phyloP scores from a whole-genome alignment of 2,329 filamentous ascomycete genomes.

The Hypoxylon sp. region DNA sequence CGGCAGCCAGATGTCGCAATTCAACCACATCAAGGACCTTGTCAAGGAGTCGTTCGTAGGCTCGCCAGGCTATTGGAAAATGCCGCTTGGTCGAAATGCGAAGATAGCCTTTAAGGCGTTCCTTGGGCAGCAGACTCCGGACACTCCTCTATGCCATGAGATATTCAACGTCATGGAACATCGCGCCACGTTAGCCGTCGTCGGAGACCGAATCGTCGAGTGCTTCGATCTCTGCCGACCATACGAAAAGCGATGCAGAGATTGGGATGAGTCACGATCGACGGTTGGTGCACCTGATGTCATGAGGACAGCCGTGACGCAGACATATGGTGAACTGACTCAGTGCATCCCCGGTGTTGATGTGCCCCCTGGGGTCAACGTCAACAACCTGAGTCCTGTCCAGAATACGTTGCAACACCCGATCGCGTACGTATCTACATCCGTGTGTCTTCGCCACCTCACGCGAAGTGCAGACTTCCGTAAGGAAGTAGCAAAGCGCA shows the following conservation, averaged over 20 bases:
- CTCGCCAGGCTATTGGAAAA: constrained; percentile 47
- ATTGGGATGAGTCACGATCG: constrained; percentile 46
- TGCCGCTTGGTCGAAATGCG: constrained; percentile 36
- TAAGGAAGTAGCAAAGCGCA: constrained; percentile 10
- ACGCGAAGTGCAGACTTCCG: neutral
- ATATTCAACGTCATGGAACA: constrained; percentile 51
- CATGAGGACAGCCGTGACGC: neutral
- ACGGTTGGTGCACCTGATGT: constrained; percentile 13
- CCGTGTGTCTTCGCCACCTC: constrained; percentile 32
- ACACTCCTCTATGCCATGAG: constrained; percentile 45
- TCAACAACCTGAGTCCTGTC: constrained; percentile 24
- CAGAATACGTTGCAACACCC: constrained; percentile 35
- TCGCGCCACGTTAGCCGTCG: constrained; percentile 45
- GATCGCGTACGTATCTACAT: constrained; percentile 40
- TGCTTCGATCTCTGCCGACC: constrained; percentile 42
- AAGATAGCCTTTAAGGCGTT: constrained; percentile 38
- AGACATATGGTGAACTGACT: constrained; percentile 13
- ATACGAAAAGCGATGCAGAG: constrained; percentile 45
- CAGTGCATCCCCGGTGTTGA: constrained; percentile 37
- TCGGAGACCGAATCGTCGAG: constrained; percentile 46
- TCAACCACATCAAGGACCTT: constrained; percentile 49
- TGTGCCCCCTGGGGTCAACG: constrained; percentile 44
- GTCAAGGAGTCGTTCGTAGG: constrained; percentile 46
- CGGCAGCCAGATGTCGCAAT: constrained; percentile 47
- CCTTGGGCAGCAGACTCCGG: constrained; percentile 21